phyloP scores from a whole-genome alignment of 148 eudicot genomes.

The Rhododendron ovatum region DNA sequence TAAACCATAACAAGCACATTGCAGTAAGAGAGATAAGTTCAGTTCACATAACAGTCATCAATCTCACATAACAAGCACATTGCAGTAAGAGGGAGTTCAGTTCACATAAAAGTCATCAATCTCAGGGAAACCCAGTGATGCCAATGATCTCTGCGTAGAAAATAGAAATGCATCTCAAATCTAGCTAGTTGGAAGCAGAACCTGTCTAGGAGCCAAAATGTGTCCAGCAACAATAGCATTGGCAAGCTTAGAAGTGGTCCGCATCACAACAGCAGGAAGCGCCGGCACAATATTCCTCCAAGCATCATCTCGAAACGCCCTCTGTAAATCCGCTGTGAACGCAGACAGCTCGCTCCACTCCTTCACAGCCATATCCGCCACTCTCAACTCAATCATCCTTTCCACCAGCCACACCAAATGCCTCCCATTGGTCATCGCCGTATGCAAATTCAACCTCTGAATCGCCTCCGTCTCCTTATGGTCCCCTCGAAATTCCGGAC shows the following conservation, averaged over 20 bases:
- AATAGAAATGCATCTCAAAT: neutral
- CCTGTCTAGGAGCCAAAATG: slow-evolving; percentile 71
- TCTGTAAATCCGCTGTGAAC: slow-evolving; percentile 72
- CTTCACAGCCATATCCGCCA: slow-evolving; percentile 72
- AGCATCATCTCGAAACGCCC: slow-evolving; percentile 79
- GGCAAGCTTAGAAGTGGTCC: slow-evolving; percentile 73
- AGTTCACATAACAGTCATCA: neutral
- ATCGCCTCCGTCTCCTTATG: slow-evolving; percentile 84
- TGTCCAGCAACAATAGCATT: slow-evolving; percentile 65
- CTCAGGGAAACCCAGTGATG: neutral
- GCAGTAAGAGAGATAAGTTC: neutral
- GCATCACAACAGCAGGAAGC: slow-evolving; percentile 63
- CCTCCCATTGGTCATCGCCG: slow-evolving; percentile 63
- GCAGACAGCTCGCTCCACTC: slow-evolving; percentile 80
- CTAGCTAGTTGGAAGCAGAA: slow-evolving; percentile 15
- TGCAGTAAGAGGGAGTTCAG: too few species aligned
- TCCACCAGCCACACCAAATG: slow-evolving; percentile 91
- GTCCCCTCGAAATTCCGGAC: slow-evolving; percentile 76
- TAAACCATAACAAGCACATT: neutral
- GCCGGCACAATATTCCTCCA: slow-evolving; percentile 88
- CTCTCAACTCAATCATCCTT: slow-evolving; percentile 90
- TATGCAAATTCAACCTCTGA: slow-evolving; percentile 83
- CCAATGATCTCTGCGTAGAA: neutral
- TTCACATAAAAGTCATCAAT: too few species aligned
- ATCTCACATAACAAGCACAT: neutral